phyloP scores from a whole-genome alignment of 2,329 filamentous ascomycete species.

The Nigrospora osmanthi region DNA sequence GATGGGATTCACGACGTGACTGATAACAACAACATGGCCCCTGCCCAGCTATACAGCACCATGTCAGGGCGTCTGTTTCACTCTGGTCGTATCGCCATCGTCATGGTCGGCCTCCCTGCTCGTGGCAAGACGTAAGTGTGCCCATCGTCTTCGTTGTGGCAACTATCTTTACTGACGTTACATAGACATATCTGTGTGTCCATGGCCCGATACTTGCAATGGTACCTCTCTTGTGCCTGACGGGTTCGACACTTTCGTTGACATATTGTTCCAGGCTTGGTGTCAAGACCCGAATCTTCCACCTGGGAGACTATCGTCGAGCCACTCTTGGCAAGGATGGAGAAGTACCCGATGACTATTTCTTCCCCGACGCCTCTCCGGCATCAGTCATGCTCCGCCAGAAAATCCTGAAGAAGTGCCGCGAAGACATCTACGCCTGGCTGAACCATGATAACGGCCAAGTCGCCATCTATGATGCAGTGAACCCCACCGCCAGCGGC shows the following conservation, averaged over 20 bases:
- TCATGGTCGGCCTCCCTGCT: constrained; percentile 90
- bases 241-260: neutral
- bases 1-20: constrained; percentile 94
- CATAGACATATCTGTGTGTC: constrained; percentile 87
- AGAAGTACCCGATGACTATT: constrained; percentile 92
- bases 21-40: constrained; percentile 75
- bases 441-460: constrained; percentile 96
- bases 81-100: constrained; percentile 93
- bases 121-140: constrained; percentile 79
- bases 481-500: constrained; percentile 81
- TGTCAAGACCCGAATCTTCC: constrained; percentile 96
- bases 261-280: constrained; percentile 56
- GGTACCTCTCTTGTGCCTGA: constrained; percentile 38
- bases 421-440: constrained; percentile 95
- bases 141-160: neutral
- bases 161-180: constrained; percentile 9
- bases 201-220: constrained; percentile 86
- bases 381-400: constrained; percentile 88
- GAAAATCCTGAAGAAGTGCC: constrained; percentile 95
- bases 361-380: constrained; percentile 90
- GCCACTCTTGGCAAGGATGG: constrained; percentile 79
- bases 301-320: constrained; percentile 91
- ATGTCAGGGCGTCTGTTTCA: constrained; percentile 97
- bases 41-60: constrained; percentile 95
- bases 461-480: constrained; percentile 96